Conservation (phyloP, 2,329 filamentous ascomycete species). For the Botryotinia calthae region DNA sequence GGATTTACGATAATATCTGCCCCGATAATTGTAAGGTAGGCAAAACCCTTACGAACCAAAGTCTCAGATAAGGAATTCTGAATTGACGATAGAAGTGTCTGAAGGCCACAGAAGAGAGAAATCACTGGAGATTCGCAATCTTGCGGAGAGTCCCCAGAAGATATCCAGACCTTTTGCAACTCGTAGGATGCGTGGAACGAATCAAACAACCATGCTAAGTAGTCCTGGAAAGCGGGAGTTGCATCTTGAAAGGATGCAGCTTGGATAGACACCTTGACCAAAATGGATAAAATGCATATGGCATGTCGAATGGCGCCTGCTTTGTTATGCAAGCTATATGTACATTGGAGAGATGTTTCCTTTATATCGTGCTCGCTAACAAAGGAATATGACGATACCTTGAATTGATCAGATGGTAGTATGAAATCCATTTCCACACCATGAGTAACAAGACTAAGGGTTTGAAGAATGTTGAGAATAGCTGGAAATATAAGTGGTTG, state of each 20-base stretch:
- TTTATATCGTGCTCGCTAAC: constrained; percentile 8
- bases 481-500: constrained; percentile 25
- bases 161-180: constrained; percentile 28
- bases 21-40: constrained; percentile 33
- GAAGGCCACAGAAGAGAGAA: constrained; percentile 28
- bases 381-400: constrained; percentile 22
- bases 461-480: constrained; percentile 32
- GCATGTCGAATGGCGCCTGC: constrained; percentile 33
- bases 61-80: constrained; percentile 24
- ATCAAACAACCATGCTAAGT: constrained; percentile 38
- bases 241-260: constrained; percentile 31
- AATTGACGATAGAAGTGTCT: constrained; percentile 30
- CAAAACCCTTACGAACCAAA: constrained; percentile 37
- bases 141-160: constrained; percentile 9
- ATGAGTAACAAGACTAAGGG: constrained; percentile 24
- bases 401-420: constrained; percentile 28
- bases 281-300: constrained; percentile 32
- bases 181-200: constrained; percentile 32
- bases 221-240: constrained; percentile 37
- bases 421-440: constrained; percentile 24
- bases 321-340: constrained; percentile 31
- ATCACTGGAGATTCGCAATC: constrained; percentile 23
- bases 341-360: constrained; percentile 24
- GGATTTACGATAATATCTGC: constrained; percentile 30
- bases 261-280: constrained; percentile 34